These are phyloP conservation scores for Cyamopsis tetragonoloba DNA, from an alignment of 306 rosid genomes.

Conservation along the genomic window DNA sequence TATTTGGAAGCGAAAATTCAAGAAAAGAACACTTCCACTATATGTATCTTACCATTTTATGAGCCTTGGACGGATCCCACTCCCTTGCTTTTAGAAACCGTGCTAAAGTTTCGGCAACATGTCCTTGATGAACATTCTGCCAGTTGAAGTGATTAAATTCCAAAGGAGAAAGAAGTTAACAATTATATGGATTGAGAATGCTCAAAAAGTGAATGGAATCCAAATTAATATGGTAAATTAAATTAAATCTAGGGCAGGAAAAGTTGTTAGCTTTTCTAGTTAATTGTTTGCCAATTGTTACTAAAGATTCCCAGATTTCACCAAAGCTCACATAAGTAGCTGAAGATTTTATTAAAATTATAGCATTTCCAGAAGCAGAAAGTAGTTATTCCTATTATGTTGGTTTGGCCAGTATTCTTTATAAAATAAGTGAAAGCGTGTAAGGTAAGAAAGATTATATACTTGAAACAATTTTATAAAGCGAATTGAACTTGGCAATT, in stretches of 20 bases:
- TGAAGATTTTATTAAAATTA: background rate
- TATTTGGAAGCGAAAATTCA: conserved; percentile 8
- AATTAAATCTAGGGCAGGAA: background rate
- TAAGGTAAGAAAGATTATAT: background rate
- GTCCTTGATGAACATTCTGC: conserved; percentile 90
- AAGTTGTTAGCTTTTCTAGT: background rate
- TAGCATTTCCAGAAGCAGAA: background rate
- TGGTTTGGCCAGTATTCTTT: background rate
- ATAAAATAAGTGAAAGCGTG: background rate
- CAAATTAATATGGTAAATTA: background rate
- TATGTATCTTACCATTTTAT: conserved; percentile 62
- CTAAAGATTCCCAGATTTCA: conserved; percentile 1
- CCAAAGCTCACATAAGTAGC: background rate
- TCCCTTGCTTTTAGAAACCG: conserved; percentile 95
- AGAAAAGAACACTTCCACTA: background rate
- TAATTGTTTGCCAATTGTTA: background rate
- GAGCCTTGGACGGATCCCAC: conserved; percentile 64
- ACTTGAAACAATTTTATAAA: background rate
- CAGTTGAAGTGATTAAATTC: conserved; percentile 13
- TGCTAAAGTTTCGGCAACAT: conserved; percentile 44
- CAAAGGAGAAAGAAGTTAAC: background rate
- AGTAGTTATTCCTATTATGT: background rate
- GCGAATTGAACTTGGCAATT: background rate
- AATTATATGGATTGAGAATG: background rate
- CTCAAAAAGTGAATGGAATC: background rate